Conservation (phyloP, 768 basidiomycete species). For the Suillus bovinus region DNA sequence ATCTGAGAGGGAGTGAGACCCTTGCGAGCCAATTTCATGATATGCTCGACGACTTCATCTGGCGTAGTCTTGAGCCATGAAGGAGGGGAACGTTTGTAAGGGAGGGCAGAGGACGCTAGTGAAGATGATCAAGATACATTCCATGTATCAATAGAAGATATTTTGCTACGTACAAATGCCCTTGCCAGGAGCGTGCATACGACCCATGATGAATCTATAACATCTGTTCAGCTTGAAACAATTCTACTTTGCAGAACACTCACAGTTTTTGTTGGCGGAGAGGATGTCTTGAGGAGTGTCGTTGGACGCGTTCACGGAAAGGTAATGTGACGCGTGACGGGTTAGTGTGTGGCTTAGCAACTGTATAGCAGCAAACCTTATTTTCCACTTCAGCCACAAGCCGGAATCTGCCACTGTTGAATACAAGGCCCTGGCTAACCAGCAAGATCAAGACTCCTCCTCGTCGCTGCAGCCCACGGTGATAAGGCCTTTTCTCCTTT, state of each 20-base stretch:
- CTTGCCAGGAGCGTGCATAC: conserved; percentile 99
- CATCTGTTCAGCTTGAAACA: conserved; percentile 17
- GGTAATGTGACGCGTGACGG: conserved; percentile 30
- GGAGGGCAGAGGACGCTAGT: conserved; percentile 90
- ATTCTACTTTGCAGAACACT: conserved; percentile 24
- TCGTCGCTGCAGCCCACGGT: conserved; percentile 45
- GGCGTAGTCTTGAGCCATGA: conserved; percentile 96
- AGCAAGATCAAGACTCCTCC: conserved; percentile 33
- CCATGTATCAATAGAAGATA: conserved; percentile 10
- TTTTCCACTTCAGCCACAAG: conserved; percentile 36
- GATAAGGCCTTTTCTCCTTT: conserved; percentile 36
- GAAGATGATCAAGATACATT: background rate
- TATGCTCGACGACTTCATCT: conserved; percentile 94
- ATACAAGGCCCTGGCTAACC: conserved; percentile 26
- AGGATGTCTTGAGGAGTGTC: conserved; percentile 45
- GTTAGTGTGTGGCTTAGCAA: conserved; percentile 41
- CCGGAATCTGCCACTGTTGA: conserved; percentile 34
- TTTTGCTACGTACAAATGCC: conserved; percentile 83
- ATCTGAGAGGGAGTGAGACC: conserved; percentile 98
- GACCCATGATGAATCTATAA: conserved; percentile 72
- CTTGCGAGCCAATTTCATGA: conserved; percentile 96
- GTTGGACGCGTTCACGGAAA: conserved; percentile 27
- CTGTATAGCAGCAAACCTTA: conserved; percentile 69
- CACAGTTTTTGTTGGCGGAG: conserved; percentile 35
- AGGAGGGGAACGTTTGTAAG: conserved; percentile 93